Evolutionary conservation across 2,329 filamentous ascomycete species (phyloP).

Genomic region (Fusarium compactum): DNA sequence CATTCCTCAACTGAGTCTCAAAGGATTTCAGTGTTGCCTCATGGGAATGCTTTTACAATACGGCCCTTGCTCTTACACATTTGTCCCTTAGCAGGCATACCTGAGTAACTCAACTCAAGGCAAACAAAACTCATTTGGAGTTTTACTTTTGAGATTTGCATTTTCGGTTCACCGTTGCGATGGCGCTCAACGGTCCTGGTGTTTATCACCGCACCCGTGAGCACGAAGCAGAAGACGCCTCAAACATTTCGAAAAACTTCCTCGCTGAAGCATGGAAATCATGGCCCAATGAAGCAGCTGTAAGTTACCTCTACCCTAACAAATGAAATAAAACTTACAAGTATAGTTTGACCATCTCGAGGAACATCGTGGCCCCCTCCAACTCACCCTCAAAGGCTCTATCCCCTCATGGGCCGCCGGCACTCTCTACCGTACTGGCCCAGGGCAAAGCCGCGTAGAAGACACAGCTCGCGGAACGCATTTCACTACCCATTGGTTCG

Average conservation of each 20-base stretch:
- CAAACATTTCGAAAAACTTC: slow-evolving; percentile 46
- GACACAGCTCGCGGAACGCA: slow-evolving; percentile 69
- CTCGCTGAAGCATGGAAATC: slow-evolving; percentile 53
- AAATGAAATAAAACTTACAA: not conserved
- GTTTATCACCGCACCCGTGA: slow-evolving; percentile 46
- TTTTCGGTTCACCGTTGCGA: slow-evolving; percentile 8
- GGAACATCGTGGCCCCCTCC: slow-evolving; percentile 73
- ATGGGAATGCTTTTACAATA: not conserved
- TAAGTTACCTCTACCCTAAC: slow-evolving; percentile 41
- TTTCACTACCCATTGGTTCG: slow-evolving; percentile 81
- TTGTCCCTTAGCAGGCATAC: not conserved
- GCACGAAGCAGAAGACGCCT: slow-evolving; percentile 46
- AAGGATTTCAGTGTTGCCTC: not conserved
- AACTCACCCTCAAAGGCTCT: slow-evolving; percentile 70
- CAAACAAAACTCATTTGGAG: not conserved
- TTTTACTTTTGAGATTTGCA: not conserved
- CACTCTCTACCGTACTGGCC: slow-evolving; percentile 79
- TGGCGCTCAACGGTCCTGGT: slow-evolving; percentile 48
- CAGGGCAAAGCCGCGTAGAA: slow-evolving; percentile 73
- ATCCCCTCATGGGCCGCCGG: slow-evolving; percentile 81
- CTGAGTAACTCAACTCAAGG: not conserved
- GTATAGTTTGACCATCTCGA: slow-evolving; percentile 74
- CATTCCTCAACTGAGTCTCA: not conserved
- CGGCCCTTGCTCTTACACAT: not conserved
- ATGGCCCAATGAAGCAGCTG: slow-evolving; percentile 63